Evolutionary conservation across 495 filamentous ascomycete species (phyloP).

Genomic region (Rostrohypoxylon terebratum): DNA sequence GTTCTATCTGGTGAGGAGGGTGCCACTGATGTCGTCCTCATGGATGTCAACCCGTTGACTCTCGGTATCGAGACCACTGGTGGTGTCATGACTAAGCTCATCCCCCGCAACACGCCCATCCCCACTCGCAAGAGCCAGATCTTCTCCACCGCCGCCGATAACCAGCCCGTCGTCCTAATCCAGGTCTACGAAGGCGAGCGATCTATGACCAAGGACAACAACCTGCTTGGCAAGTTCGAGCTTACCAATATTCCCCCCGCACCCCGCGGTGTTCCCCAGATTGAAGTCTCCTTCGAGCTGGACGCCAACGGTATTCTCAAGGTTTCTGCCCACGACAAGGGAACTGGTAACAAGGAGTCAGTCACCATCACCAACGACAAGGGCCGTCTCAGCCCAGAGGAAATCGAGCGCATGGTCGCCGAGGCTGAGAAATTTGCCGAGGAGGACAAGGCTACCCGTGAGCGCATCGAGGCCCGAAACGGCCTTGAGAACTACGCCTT

Average conservation of each 20-base stretch:
- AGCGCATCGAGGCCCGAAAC: slow-evolving; percentile 95
- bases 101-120: slow-evolving; percentile 94
- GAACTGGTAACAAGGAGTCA: slow-evolving; percentile 93
- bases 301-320: slow-evolving; percentile 98
- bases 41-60: slow-evolving; percentile 98
- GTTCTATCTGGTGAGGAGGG: slow-evolving; percentile 89
- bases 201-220: slow-evolving; percentile 96
- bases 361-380: slow-evolving; percentile 99
- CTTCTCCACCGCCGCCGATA: slow-evolving; percentile 97
- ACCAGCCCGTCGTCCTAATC: slow-evolving; percentile 97
- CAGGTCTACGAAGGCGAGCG: slow-evolving; percentile 98
- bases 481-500: slow-evolving; percentile 96
- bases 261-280: slow-evolving; percentile 95
- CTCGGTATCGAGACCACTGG: slow-evolving; percentile 99
- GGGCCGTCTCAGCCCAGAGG: slow-evolving; percentile 93
- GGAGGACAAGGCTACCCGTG: slow-evolving; percentile 97
- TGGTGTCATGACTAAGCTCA: slow-evolving; percentile 98
- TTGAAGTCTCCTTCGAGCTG: slow-evolving; percentile 97
- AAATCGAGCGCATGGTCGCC: slow-evolving; percentile 97
- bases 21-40: slow-evolving; percentile 83
- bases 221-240: slow-evolving; percentile 97
- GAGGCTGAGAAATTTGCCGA: slow-evolving; percentile 98
- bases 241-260: slow-evolving; percentile 94
- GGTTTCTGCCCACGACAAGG: slow-evolving; percentile 95
- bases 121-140: slow-evolving; percentile 97